phyloP scores from a whole-genome alignment of 176 grass and related monocot genomes.

The Avena sativa region DNA sequence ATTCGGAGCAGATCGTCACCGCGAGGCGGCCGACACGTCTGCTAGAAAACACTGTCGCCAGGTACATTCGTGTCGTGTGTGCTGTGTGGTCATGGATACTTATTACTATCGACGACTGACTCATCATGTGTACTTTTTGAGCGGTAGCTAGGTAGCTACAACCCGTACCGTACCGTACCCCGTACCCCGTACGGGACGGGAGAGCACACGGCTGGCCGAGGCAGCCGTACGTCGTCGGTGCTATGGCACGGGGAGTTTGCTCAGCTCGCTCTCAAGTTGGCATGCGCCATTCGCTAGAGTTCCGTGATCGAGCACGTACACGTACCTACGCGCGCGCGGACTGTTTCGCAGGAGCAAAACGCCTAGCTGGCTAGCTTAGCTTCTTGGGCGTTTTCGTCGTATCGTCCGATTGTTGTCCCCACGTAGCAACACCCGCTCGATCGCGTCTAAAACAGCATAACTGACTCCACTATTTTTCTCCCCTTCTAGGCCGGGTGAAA shows the following conservation, averaged over 20 bases:
- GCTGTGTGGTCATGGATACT: background rate
- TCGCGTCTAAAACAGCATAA: background rate
- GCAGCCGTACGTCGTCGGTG: background rate
- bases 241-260: background rate
- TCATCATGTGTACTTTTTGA: background rate
- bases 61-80: background rate
- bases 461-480: background rate
- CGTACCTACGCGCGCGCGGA: background rate
- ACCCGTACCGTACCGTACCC: background rate
- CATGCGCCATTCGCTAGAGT: background rate
- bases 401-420: too few relatives aligned
- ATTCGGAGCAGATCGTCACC: background rate
- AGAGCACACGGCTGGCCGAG: background rate
- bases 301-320: too few relatives aligned
- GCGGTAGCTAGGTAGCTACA: background rate
- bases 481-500: background rate
- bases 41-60: background rate
- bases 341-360: background rate
- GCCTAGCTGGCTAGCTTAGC: background rate
- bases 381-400: background rate
- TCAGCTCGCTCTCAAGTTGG: background rate
- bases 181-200: background rate
- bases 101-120: background rate
- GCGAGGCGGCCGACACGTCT: conserved; percentile 12
- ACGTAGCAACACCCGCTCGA: background rate